phyloP scores from a whole-genome alignment of 768 basidiomycete genomes.

The Serendipita sp. region DNA sequence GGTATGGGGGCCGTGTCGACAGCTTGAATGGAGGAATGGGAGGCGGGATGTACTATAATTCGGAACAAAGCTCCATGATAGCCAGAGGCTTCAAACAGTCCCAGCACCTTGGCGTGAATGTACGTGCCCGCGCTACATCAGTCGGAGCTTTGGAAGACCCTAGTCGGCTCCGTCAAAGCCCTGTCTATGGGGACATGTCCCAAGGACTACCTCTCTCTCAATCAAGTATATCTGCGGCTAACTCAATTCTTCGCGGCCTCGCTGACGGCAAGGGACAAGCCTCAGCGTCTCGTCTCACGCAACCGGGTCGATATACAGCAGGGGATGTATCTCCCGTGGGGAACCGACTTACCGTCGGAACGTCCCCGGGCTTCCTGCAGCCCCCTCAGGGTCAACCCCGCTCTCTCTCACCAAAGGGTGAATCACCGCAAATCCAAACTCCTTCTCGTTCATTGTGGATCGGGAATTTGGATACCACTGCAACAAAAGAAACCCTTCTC shows the following conservation, averaged over 20 bases:
- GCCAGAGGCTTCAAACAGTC: conserved; percentile 56
- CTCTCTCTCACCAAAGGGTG: conserved; percentile 70
- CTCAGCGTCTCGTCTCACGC: not conserved
- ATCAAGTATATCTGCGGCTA: not conserved
- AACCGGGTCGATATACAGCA: not conserved
- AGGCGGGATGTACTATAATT: conserved; percentile 34
- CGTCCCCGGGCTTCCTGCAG: not conserved
- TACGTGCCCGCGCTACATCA: conserved; percentile 58
- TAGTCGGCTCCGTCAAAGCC: conserved; percentile 39
- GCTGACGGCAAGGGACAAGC: not conserved
- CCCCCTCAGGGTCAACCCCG: conserved; percentile 29
- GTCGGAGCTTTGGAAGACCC: conserved; percentile 79
- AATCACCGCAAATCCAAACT: conserved; percentile 69
- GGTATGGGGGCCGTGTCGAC: conserved; percentile 40
- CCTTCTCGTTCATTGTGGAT: conserved; percentile 97
- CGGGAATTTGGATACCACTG: conserved; percentile 88
- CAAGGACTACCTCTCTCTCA: not conserved
- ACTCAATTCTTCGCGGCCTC: conserved; percentile 9
- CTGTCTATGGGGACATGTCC: not conserved
- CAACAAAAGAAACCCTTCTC: conserved; percentile 87
- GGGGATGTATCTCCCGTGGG: conserved; percentile 1
- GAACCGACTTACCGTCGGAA: conserved; percentile 26
- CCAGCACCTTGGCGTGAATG: conserved; percentile 45
- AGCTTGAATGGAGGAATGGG: conserved; percentile 38
- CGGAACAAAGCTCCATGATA: conserved; percentile 35